These are phyloP conservation scores for Papilionanthe hybrid DNA, from an alignment of 116 monocot species.

Conservation along the genomic window DNA sequence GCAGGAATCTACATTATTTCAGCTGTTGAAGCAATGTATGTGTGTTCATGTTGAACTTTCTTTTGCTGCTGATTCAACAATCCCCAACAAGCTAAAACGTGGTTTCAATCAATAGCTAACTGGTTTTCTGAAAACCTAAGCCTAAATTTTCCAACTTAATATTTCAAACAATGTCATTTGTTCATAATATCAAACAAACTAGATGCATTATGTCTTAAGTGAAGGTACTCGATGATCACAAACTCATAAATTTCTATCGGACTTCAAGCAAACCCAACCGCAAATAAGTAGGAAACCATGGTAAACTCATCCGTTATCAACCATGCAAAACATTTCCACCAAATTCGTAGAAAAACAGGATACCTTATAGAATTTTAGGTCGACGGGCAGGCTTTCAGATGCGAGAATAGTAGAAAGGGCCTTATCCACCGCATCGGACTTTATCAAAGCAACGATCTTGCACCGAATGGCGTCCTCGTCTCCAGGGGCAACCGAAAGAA, in stretches of 20 bases:
- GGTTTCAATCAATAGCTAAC: no score
- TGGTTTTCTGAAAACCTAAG: no score
- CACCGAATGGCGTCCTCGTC: constrained; percentile 90
- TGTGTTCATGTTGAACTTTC: no score
- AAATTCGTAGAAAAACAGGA: neutral
- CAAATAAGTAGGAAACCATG: neutral
- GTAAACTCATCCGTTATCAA: neutral
- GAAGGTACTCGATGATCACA: no score
- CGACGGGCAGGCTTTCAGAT: constrained; percentile 26
- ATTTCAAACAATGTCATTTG: no score
- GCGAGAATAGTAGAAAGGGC: constrained; percentile 52
- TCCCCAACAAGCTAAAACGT: no score
- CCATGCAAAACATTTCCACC: neutral
- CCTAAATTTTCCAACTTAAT: no score
- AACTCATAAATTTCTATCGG: neutral
- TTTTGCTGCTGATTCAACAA: no score
- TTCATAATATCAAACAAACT: no score
- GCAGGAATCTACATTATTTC: no score
- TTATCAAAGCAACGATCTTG: constrained; percentile 93
- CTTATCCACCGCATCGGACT: constrained; percentile 65
- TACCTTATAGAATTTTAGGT: constrained; percentile 83
- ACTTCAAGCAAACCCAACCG: neutral
- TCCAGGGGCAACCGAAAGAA: constrained; percentile 54
- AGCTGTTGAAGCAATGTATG: no score
- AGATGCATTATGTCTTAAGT: no score